Evolutionary conservation across 192 early-diverging fungal genomes (phyloP).

Genomic region (Obelidium mucronatum): DNA sequence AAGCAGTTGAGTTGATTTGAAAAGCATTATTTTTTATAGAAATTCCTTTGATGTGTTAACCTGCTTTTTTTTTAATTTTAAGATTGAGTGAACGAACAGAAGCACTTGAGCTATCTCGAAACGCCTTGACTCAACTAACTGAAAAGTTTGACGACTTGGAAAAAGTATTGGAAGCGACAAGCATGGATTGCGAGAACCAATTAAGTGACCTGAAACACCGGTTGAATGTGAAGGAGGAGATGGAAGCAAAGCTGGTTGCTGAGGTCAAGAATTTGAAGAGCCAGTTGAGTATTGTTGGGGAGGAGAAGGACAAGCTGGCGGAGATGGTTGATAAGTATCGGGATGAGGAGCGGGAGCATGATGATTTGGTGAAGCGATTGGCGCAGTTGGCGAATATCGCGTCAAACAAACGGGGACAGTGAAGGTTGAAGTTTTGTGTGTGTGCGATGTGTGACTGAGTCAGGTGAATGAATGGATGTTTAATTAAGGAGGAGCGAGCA

Average conservation of each 20-base stretch:
- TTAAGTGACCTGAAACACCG: slow-evolving; percentile 10
- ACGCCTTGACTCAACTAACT: not conserved
- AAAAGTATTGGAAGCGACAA: slow-evolving; percentile 8
- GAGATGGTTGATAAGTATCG: slow-evolving; percentile 24
- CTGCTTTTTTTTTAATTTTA: not conserved
- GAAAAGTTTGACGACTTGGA: slow-evolving; percentile 24
- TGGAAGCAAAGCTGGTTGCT: slow-evolving; percentile 16
- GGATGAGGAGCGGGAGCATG: slow-evolving; percentile 33
- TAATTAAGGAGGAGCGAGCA: too few relatives aligned
- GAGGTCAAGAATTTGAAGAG: slow-evolving; percentile 14
- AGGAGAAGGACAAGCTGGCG: slow-evolving; percentile 22
- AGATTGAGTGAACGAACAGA: not conserved
- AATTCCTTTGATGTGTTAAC: not conserved
- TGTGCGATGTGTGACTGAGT: too few relatives aligned
- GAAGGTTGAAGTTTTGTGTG: too few relatives aligned
- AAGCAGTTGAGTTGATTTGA: not conserved
- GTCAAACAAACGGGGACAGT: too few relatives aligned
- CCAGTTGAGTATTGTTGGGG: not conserved
- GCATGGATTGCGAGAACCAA: not conserved
- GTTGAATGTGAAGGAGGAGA: slow-evolving; percentile 28
- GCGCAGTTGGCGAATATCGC: slow-evolving; percentile 26
- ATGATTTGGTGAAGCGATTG: slow-evolving; percentile 28
- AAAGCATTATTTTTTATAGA: too few relatives aligned
- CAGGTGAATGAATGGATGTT: too few relatives aligned
- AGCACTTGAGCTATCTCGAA: not conserved